Base-by-base conservation (phyloP, 305 asterid species). In the Solanum chacoense region DNA sequence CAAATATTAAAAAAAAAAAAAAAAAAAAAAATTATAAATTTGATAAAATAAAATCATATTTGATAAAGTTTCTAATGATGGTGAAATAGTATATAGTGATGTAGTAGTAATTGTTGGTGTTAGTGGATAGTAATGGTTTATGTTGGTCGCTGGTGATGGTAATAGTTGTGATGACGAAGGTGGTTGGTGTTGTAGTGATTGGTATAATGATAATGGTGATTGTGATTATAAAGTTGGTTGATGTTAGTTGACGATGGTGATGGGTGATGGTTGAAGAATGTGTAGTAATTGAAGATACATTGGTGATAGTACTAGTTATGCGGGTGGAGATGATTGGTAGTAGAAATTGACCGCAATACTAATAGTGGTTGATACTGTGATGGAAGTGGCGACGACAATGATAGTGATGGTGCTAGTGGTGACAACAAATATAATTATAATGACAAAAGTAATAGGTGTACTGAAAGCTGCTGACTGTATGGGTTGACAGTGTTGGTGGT, bases 151-250 rank as follows among this genome's bases (percentile, higher is more conserved):
- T 55, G n/a, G 24, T 55, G 63, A 45, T 20, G 4, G 11, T 3
- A 1, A 59, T 59, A 20, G 69, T 0, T 55, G 11, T 18, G 11
- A 55, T 7, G 6, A 59, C 0, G 6, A 59, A 59, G 69, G 26
- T 59, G 26, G 26, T 59, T 59, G 0, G 11, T 59, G 2, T 59
- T 59, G 26, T 20, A 59, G 26, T 59, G 0, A 59, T 1, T 59
- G 26, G 0, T 63, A 63, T 8, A 1, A 63, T 63, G 12, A 22
- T 22, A 0, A 0, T 63, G 1, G 6, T 63, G 28, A 22, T 22
- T 63, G 0, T 63, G 13, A 63, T 63, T 0, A 0, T 8, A 63
- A 63, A 63, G 1, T 8, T 22, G 3, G 6, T 22, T 63, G 71
- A 22, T 63, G 13, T 22, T 2, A 4, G 3, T 63, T 63, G 12